Conservation (phyloP, 495 filamentous ascomycete species). For the Hypomontagnella monticulosa region DNA sequence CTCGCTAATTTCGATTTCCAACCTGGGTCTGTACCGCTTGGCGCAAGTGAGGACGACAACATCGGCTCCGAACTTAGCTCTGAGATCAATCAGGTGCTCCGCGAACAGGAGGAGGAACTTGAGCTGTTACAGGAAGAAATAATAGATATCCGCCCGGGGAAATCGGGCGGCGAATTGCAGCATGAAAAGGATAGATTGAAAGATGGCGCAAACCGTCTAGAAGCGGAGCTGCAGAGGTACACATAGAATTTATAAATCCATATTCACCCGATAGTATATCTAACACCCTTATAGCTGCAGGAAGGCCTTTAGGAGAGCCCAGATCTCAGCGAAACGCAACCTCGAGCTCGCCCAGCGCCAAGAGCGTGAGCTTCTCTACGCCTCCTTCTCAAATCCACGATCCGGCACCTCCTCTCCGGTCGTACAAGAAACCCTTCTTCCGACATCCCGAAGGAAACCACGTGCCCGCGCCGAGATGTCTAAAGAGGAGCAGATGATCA, state of each 20-base stretch:
- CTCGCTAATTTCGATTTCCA: conserved; percentile 74
- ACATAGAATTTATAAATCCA: conserved; percentile 41
- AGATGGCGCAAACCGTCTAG: conserved; percentile 69
- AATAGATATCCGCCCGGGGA: conserved; percentile 65
- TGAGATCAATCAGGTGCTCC: conserved; percentile 83
- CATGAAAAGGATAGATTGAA: conserved; percentile 67
- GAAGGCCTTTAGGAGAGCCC: conserved; percentile 81
- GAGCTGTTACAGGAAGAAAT: conserved; percentile 84
- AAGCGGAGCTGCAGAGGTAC: conserved; percentile 74
- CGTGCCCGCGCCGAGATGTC: conserved; percentile 44
- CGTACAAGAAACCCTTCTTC: conserved; percentile 31
- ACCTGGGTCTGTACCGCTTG: conserved; percentile 65
- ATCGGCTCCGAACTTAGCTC: conserved; percentile 78
- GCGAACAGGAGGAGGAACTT: conserved; percentile 86
- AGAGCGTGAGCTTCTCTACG: conserved; percentile 81
- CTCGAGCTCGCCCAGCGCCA: conserved; percentile 74
- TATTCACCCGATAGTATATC: conserved; percentile 10
- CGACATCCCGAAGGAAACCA: conserved; percentile 33
- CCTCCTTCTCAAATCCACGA: conserved; percentile 59
- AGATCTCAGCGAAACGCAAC: conserved; percentile 81
- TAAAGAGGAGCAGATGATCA: conserved; percentile 71
- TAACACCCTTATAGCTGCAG: conserved; percentile 64
- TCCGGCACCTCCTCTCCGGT: conserved; percentile 49
- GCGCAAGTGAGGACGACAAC: conserved; percentile 64
- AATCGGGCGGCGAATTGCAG: conserved; percentile 57